Base-by-base conservation (phyloP, 805 yeast species). In the Zygosaccharomyces siamensis region DNA sequence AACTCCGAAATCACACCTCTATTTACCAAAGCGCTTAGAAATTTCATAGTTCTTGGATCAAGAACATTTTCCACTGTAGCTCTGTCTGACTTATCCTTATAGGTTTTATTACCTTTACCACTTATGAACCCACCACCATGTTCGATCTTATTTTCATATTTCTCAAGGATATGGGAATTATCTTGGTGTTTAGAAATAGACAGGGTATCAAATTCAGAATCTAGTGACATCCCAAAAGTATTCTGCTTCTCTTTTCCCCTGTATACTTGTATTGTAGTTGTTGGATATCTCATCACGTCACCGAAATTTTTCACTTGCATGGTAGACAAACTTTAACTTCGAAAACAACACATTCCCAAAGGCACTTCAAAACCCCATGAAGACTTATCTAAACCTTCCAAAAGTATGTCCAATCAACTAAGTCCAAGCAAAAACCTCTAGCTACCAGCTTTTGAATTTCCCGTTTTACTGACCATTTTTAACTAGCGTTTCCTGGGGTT, bases 11-110 rank as follows among this genome's bases (percentile, higher is more conserved):
- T 80, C 5, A 87, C 77, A 3, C 96, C 96, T 58, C 86, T 83
- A 61, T 83, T 86, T 66, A 88, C 83, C 65, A 93, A 74, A 52
- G 87, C 88, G 46, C 83, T 81, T 47, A 93, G 73, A 61, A 92
- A 92, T 58, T 80, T 74, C 72, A 90, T 75, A 0, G 99, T 93
- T 53, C 98, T 77, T 4, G 98, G 98, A 66, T 93, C 99, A 49
- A 93, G 70, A 1, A 93, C 99, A 66, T 90, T 96, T 61, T 93
- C 98, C 12, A 89, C 95, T 0, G 99, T 93, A 2, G 99, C 99
- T 46, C 99, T 74, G 59, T 93, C 89, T 1, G 98, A 83, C 59
- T 89, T 81, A 68, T 92, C 99, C 55, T 81, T 83, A 46, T 80
- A 78, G 0, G 77, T 73, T 55, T 83, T 79, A 14, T 33, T 33